Conservation (phyloP, 2,329 filamentous ascomycete species). For the Tothia fuscella region DNA sequence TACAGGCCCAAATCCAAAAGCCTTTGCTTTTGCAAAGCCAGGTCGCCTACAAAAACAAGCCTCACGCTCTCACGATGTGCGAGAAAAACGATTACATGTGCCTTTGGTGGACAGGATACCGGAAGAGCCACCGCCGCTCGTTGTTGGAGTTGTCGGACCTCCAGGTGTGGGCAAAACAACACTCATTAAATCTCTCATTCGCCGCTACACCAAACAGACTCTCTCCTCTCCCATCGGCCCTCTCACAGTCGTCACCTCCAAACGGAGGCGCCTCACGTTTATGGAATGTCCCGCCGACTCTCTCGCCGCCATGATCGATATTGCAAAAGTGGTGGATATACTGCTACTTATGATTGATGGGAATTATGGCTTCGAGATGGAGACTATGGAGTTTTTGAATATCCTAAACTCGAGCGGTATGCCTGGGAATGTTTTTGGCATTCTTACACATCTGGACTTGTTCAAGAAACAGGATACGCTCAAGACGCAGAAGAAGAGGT, state of each 20-base stretch:
- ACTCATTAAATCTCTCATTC: constrained; percentile 84
- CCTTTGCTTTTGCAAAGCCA: constrained; percentile 73
- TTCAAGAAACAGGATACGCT: constrained; percentile 89
- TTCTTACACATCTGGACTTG: constrained; percentile 88
- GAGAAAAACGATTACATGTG: constrained; percentile 88
- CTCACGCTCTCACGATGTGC: constrained; percentile 58
- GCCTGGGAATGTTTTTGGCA: constrained; percentile 96
- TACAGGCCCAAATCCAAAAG: constrained; percentile 83
- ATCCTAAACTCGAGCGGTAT: constrained; percentile 88
- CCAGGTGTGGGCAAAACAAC: constrained; percentile 94
- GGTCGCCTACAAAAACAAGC: constrained; percentile 68
- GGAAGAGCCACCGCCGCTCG: constrained; percentile 84
- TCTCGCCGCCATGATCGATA: constrained; percentile 90
- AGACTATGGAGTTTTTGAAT: constrained; percentile 99
- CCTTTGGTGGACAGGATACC: constrained; percentile 91
- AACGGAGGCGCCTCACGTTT: constrained; percentile 88
- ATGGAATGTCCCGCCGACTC: constrained; percentile 92
- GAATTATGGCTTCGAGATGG: constrained; percentile 99
- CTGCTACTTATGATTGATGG: constrained; percentile 97
- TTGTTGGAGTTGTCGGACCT: constrained; percentile 89
- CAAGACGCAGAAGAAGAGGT: constrained; percentile 85
- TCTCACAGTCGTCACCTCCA: constrained; percentile 91
- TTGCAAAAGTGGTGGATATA: constrained; percentile 95
- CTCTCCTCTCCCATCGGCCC: constrained; percentile 82
- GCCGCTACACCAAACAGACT: constrained; percentile 91